phyloP scores from a whole-genome alignment of 441 rosid species.

The Gossypium trilobum region DNA sequence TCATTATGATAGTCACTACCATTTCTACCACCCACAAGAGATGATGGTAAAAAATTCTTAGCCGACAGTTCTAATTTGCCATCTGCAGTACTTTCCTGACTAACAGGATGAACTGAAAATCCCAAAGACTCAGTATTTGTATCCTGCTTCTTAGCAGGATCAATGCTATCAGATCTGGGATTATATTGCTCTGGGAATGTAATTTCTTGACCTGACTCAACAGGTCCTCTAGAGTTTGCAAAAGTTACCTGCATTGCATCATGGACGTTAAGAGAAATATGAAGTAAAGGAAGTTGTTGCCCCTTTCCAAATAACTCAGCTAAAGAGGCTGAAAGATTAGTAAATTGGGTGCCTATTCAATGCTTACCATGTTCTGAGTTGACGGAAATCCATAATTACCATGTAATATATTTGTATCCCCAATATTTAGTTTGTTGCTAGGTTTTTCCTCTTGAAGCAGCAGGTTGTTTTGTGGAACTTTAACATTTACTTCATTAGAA shows the following conservation, averaged over 20 bases:
- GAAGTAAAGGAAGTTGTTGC: constrained; percentile 65
- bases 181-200: constrained; percentile 38
- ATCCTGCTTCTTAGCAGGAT: constrained; percentile 24
- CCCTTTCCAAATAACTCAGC: constrained; percentile 68
- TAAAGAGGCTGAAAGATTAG: constrained; percentile 64
- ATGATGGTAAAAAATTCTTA: constrained; percentile 26
- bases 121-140: constrained; percentile 17
- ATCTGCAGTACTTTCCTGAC: constrained; percentile 25
- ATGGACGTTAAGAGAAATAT: constrained; percentile 40
- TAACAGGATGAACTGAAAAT: constrained; percentile 12
- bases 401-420: constrained; percentile 25
- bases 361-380: constrained; percentile 38
- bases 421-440: constrained; percentile 16
- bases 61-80: constrained; percentile 21
- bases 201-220: constrained; percentile 26
- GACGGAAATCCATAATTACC: constrained; percentile 27
- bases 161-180: constrained; percentile 40
- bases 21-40: constrained; percentile 23
- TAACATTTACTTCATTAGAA: constrained; percentile 27
- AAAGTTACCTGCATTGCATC: constrained; percentile 31
- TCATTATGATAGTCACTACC: constrained; percentile 19
- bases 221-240: constrained; percentile 27
- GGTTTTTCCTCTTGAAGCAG: constrained; percentile 25
- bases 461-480: constrained; percentile 28
- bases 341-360: constrained; percentile 51